Evolutionary conservation across 164 flowering plant genomes (phyloP), one percentile per base, ranked within the genome.

Genomic region (Dillenia suffruticosa): DNA sequence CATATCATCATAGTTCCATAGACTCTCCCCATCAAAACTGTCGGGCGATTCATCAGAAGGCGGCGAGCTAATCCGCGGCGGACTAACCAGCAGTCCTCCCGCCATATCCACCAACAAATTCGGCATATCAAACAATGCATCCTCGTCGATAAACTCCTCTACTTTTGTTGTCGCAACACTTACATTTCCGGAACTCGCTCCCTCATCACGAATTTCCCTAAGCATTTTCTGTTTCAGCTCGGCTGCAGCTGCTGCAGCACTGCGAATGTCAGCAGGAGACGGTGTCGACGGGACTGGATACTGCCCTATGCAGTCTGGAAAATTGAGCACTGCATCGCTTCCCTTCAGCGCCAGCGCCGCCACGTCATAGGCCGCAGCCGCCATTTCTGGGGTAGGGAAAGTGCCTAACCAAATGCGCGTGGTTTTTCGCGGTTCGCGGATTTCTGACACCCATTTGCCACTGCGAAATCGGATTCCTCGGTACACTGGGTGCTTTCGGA

Each of bases 321-420:
- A 86, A 74, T 89, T 89, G 12, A 89, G 76, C 15, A 69, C 67
- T 0, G 84, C 82, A 2, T 77, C 78, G 3, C 56, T 40, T 1
- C 96, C 90, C 46, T 72, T 85, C 9, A 89, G 74, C 13, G 88
- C 84, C 1, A 82, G 72, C 0, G 84, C 91, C 1, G 96, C 96
- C 55, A 82, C 93, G 53, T 89, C 96, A 47, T 82, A 82, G 44
- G 96, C 96, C 1, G 86, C 80, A 0, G 96, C 96, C 0, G 96
- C 96, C 96, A 89, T 89, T 69, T 89, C 96, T 46, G 96, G 75
- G 0, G 84, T 73, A 0, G 83, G 78, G 57, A 62, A 86, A 0
- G 92, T 89, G 8, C 96, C 96, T 1, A 89, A 89, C 96, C 96
- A 89, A 44, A 89, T 83, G 0, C 96, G 78, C 0, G 82, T 66